These are phyloP conservation scores for Schizochytrium sp. DNA, from an alignment of 108 stramenopile species.

Conservation along the genomic window DNA sequence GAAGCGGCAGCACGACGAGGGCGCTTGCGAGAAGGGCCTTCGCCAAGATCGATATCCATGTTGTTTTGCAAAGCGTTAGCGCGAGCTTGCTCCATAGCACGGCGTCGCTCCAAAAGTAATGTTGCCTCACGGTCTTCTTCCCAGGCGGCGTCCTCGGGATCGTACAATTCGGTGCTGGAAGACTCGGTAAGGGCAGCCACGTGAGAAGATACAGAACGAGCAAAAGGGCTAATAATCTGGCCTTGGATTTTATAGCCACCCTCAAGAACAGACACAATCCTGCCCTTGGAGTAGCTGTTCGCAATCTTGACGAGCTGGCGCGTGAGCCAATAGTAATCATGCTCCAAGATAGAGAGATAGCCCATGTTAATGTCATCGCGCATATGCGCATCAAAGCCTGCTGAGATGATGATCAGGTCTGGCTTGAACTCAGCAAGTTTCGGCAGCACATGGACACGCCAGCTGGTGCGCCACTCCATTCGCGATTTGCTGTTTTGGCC, in stretches of 20 bases:
- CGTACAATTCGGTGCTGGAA: constrained; percentile 17
- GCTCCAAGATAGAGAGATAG: constrained; percentile 95
- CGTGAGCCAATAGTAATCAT: constrained; percentile 98
- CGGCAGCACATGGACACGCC: constrained; percentile 67
- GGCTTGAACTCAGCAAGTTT: constrained; percentile 86
- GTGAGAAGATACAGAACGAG: constrained; percentile 33
- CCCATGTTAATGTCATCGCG: constrained; percentile 91
- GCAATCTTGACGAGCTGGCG: constrained; percentile 91
- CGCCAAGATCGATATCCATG: not conserved
- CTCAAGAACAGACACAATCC: constrained; percentile 93
- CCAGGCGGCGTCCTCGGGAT: not conserved
- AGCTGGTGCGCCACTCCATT: constrained; percentile 58
- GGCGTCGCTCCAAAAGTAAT: not conserved
- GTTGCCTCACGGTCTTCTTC: not conserved
- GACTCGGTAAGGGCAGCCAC: constrained; percentile 38
- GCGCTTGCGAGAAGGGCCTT: constrained; percentile 12
- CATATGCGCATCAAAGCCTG: constrained; percentile 97
- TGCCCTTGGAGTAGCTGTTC: constrained; percentile 91
- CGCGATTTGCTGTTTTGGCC: constrained; percentile 42
- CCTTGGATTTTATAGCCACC: constrained; percentile 88
- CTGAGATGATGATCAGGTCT: constrained; percentile 95
- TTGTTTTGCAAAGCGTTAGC: not conserved
- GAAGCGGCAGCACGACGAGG: constrained; percentile 38
- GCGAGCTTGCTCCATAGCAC: not conserved
- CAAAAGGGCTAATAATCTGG: constrained; percentile 44